A percentile compares a stretch with the other conserved stretches of the same genome.
Conservation (phyloP, 2,329 filamentous ascomycete species). For the Eurotiales sp. region DNA sequence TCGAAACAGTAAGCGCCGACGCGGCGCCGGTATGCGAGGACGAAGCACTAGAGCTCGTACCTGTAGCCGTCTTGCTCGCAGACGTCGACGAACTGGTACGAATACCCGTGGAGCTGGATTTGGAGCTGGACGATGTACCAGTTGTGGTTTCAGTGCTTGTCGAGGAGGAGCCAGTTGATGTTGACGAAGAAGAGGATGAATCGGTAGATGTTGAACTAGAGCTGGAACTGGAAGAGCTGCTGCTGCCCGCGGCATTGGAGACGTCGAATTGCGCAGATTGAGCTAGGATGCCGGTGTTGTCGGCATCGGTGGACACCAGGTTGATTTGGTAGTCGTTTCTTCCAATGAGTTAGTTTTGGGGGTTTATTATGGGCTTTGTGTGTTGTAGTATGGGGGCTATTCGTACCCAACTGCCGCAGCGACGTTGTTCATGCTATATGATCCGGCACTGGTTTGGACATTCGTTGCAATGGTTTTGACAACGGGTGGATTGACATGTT, state of each 20-base stretch:
- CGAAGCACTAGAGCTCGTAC: conserved; percentile 6
- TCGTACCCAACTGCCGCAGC: conserved; percentile 2
- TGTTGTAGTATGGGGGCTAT: neutral
- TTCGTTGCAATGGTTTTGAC: conserved; percentile 30
- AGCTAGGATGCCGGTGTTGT: conserved; percentile 40
- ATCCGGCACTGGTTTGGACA: conserved; percentile 32
- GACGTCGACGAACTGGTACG: conserved; percentile 20
- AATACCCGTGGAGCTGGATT: conserved; percentile 17
- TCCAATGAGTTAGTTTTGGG: neutral
- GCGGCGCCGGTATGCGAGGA: conserved; percentile 26
- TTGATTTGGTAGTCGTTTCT: conserved; percentile 42
- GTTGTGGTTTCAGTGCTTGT: conserved; percentile 12
- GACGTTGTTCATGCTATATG: conserved; percentile 35
- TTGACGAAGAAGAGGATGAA: conserved; percentile 11
- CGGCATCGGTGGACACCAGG: conserved; percentile 29
- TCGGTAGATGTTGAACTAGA: no score
- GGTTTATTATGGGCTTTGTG: neutral
- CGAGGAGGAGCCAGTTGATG: conserved; percentile 20
- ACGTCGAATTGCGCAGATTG: conserved; percentile 37
- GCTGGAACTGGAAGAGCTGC: conserved; percentile 19
- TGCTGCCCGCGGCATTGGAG: conserved; percentile 6
- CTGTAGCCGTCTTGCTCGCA: conserved; percentile 19
- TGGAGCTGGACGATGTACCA: conserved; percentile 18
- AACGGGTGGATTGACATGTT: conserved; percentile 32
- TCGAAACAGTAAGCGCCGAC: conserved; percentile 22